These are phyloP conservation scores for Ormosia semicastrata DNA, from an alignment of 306 rosid species.

Conservation along the genomic window DNA sequence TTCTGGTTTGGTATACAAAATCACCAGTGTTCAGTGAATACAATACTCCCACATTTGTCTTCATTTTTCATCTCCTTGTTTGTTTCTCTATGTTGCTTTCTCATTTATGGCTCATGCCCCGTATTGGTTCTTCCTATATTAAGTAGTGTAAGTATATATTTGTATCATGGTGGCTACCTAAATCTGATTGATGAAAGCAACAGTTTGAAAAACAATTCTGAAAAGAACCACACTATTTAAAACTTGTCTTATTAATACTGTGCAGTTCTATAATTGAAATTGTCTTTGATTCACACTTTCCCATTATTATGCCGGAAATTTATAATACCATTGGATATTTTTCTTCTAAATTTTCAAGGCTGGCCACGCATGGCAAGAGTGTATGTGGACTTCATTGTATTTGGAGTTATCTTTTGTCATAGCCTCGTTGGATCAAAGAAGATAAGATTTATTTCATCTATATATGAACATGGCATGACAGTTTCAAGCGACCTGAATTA, in stretches of 20 bases:
- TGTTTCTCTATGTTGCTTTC: too few relatives aligned
- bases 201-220: background rate
- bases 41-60: slow-evolving; percentile 2
- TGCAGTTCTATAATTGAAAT: background rate
- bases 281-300: background rate
- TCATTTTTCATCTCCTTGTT: too few relatives aligned
- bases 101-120: too few relatives aligned
- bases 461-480: slow-evolving; percentile 23
- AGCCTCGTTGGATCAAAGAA: background rate
- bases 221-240: background rate
- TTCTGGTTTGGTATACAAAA: background rate
- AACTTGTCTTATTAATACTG: background rate
- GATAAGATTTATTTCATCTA: slow-evolving; percentile 29
- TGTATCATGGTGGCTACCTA: background rate
- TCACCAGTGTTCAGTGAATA: background rate
- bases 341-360: background rate
- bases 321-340: background rate
- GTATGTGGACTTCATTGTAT: slow-evolving; percentile 5
- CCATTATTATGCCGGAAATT: slow-evolving; percentile 13
- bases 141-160: too few relatives aligned
- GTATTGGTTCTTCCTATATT: too few relatives aligned
- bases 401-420: background rate
- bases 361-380: background rate
- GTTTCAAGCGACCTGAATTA: slow-evolving; percentile 15
- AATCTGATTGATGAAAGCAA: slow-evolving; percentile 14